Percentiles rank a stretch among this genome's conserved stretches.
These are phyloP conservation scores for Fraxinus baroniana DNA, from an alignment of 305 asterid genomes.

Conservation along the genomic window DNA sequence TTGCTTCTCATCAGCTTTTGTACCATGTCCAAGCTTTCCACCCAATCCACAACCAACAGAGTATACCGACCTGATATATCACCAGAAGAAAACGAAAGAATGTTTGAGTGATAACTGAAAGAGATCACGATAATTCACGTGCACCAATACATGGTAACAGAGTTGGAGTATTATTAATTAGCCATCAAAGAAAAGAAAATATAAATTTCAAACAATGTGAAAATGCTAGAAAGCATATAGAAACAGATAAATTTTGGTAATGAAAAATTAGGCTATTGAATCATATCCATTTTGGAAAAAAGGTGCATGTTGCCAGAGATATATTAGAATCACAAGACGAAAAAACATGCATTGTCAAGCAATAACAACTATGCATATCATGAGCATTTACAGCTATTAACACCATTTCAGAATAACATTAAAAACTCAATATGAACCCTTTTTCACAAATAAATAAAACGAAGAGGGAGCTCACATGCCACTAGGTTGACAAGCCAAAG, in stretches of 20 bases:
- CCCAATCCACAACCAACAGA: slow-evolving; percentile 98
- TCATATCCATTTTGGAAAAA: not conserved
- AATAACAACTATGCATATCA: not conserved
- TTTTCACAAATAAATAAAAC: not conserved
- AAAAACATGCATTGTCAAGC: not conserved
- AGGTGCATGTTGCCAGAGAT: not conserved
- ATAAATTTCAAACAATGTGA: not conserved
- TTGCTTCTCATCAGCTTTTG: slow-evolving; percentile 62
- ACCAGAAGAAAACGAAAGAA: not conserved
- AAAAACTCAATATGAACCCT: not conserved
- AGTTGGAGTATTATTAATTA: not conserved
- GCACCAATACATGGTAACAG: not conserved
- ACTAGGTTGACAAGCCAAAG: slow-evolving; percentile 84
- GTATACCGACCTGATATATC: slow-evolving; percentile 72
- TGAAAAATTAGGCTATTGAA: not conserved
- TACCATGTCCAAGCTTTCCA: slow-evolving; percentile 90
- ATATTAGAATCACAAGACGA: not conserved
- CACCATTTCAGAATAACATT: not conserved
- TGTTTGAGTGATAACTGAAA: not conserved
- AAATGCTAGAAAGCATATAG: not conserved
- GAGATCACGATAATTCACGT: not conserved
- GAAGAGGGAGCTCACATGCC: slow-evolving; percentile 65
- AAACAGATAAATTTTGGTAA: not conserved
- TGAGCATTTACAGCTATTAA: not conserved
- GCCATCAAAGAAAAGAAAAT: not conserved